phyloP scores from a whole-genome alignment of 768 basidiomycete genomes.

The Tulasnella calospora region DNA sequence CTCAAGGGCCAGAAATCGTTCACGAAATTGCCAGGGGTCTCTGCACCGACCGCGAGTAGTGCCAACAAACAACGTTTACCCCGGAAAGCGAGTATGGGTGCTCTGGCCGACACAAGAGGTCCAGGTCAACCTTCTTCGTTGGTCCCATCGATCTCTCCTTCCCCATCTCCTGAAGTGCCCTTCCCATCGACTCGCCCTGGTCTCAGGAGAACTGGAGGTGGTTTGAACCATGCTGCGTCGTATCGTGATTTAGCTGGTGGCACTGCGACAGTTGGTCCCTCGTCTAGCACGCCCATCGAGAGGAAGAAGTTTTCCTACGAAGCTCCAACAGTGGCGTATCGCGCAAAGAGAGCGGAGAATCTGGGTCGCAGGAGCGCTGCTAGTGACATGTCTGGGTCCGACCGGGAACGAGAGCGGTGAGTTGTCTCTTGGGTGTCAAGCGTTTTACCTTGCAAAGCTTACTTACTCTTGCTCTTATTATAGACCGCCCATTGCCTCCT shows the following conservation, averaged over 20 bases:
- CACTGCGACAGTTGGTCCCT: conserved; percentile 6
- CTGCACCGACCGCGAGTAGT: background rate
- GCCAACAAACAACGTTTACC: conserved; percentile 7
- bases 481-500: conserved; percentile 71
- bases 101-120: conserved; percentile 9
- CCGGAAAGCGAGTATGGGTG: conserved; percentile 27
- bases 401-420: conserved; percentile 20
- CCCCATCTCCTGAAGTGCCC: conserved; percentile 13
- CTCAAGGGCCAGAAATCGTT: conserved; percentile 27
- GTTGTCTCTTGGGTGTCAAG: background rate
- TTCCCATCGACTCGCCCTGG: background rate
- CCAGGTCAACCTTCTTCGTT: background rate
- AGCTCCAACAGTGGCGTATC: conserved; percentile 73
- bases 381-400: conserved; percentile 21
- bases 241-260: conserved; percentile 18
- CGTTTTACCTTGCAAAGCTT: background rate
- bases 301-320: conserved; percentile 49
- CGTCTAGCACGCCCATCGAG: conserved; percentile 4
- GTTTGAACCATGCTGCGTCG: conserved; percentile 22
- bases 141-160: background rate
- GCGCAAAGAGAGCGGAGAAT: conserved; percentile 49
- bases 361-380: conserved; percentile 7
- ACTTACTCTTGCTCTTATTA: background rate
- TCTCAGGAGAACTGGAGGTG: background rate
- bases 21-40: conserved; percentile 13